Conservation (phyloP, 108 stramenopile genomes). For the Chaetoceros tenuissimus region DNA sequence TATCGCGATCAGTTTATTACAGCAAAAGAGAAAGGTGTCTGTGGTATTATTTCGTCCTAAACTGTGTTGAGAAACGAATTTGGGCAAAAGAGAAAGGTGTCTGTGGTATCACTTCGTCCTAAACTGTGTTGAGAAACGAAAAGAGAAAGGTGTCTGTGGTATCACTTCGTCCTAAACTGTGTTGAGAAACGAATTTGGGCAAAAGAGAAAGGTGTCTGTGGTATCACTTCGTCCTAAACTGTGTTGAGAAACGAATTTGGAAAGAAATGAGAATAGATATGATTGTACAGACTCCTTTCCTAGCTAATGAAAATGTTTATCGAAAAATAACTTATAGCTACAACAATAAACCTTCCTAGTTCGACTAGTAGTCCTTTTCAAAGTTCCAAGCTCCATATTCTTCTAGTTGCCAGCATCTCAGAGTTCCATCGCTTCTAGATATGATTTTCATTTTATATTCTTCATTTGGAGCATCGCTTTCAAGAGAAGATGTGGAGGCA, state of each 20-base stretch:
- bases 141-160: neutral
- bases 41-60: neutral
- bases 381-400: neutral
- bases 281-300: too few relatives aligned
- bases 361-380: too few relatives aligned
- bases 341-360: too few relatives aligned
- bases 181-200: neutral
- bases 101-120: too few relatives aligned
- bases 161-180: neutral
- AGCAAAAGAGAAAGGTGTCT: neutral
- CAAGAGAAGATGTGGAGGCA: neutral
- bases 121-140: too few relatives aligned
- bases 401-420: neutral
- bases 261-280: too few relatives aligned
- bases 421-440: neutral
- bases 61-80: neutral
- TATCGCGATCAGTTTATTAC: constrained; percentile 33
- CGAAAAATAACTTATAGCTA: too few relatives aligned
- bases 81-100: neutral
- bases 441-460: neutral
- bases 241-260: too few relatives aligned
- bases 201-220: too few relatives aligned
- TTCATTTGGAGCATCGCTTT: neutral
- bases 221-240: too few relatives aligned
- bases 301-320: too few relatives aligned